These are phyloP conservation scores for Podochytrium sp. DNA, from an alignment of 192 early-diverging fungal species.

Conservation along the genomic window DNA sequence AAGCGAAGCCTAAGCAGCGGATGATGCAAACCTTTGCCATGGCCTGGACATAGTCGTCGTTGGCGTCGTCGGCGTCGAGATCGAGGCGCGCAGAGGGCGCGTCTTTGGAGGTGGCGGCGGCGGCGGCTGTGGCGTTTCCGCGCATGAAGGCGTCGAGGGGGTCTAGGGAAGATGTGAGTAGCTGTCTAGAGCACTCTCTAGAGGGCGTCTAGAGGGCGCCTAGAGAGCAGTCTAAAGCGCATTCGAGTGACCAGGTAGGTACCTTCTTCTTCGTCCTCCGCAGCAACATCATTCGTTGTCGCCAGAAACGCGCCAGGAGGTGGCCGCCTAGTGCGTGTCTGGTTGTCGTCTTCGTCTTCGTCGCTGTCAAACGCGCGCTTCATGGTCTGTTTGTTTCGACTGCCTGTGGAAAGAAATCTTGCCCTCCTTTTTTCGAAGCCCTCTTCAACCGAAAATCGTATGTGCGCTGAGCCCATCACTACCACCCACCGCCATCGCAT, in stretches of 20 bases:
- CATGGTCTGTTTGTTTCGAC: constrained; percentile 2
- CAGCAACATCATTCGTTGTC: constrained; percentile 15
- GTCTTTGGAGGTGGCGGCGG: not conserved
- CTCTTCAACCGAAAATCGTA: not conserved
- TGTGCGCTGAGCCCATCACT: not conserved
- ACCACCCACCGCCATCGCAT: not conserved
- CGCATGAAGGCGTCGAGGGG: constrained; percentile 87
- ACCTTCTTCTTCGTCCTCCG: constrained; percentile 36
- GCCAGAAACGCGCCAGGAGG: not conserved
- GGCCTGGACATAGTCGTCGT: constrained; percentile 73
- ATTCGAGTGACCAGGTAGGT: constrained; percentile 23
- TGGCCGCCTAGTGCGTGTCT: constrained; percentile 21
- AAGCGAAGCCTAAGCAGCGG: not conserved
- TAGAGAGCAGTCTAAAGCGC: constrained; percentile 37
- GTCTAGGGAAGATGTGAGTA: constrained; percentile 40
- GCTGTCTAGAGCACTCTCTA: too few species aligned
- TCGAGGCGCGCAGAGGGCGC: not conserved
- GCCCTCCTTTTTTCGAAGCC: not conserved
- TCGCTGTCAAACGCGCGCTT: constrained; percentile 27
- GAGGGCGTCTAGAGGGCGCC: constrained; percentile 38
- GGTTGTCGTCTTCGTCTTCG: constrained; percentile 43
- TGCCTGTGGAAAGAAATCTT: not conserved
- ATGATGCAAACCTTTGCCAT: constrained; percentile 40
- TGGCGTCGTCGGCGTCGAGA: constrained; percentile 59
- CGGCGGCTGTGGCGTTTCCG: constrained; percentile 53